These are phyloP conservation scores for Lasiosphaeria hispida DNA, from an alignment of 495 filamentous ascomycete species.

Conservation along the genomic window DNA sequence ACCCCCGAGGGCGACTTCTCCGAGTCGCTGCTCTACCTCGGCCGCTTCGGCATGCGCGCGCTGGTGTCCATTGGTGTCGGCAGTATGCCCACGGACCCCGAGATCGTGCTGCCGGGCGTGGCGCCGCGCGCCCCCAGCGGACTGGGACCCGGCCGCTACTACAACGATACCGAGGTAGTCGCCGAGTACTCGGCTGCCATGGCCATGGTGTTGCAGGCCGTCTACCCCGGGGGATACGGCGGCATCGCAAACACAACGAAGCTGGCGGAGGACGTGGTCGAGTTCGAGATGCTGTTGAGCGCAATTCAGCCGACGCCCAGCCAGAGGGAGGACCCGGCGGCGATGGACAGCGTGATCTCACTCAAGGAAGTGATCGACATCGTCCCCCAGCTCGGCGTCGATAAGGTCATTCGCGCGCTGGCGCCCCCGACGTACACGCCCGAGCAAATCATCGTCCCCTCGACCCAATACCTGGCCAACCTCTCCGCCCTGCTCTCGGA, in stretches of 20 bases:
- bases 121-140: no score
- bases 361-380: not conserved
- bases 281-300: not conserved
- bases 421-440: not conserved
- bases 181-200: not conserved
- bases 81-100: no score
- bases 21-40: not conserved
- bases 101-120: no score
- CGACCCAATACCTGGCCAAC: not conserved
- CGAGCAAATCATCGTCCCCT: not conserved
- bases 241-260: not conserved
- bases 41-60: not conserved
- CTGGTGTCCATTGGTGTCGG: not conserved
- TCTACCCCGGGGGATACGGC: not conserved
- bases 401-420: not conserved
- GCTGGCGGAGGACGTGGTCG: not conserved
- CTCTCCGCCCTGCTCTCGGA: not conserved
- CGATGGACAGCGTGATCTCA: not conserved
- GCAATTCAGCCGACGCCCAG: not conserved
- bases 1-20: not conserved
- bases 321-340: no score
- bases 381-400: not conserved
- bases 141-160: no score
- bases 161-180: not conserved
- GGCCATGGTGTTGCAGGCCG: not conserved